Conservation (phyloP, 2,329 filamentous ascomycete species). For the Knufia fluminis region DNA sequence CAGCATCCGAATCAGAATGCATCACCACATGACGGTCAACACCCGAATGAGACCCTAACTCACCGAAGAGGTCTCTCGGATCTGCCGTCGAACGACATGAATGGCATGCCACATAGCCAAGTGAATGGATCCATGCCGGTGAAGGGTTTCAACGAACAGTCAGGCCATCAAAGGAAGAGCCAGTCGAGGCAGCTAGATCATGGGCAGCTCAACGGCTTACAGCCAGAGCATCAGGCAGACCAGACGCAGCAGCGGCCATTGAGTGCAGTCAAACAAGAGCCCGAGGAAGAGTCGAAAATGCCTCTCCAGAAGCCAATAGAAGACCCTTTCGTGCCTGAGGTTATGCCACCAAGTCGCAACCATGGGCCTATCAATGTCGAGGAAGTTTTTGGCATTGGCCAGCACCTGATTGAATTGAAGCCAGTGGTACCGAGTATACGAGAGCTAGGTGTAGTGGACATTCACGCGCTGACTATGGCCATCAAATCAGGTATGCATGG, state of each 20-base stretch:
- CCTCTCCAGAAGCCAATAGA: constrained; percentile 32
- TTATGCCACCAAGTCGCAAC: constrained; percentile 40
- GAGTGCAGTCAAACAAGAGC: constrained; percentile 25
- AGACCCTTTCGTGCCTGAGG: constrained; percentile 39
- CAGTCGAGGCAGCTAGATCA: constrained; percentile 24
- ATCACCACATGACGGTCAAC: constrained; percentile 28
- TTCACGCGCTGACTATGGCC: constrained; percentile 79
- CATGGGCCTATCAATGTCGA: constrained; percentile 66
- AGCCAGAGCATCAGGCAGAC: constrained; percentile 14
- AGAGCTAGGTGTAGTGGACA: constrained; percentile 81
- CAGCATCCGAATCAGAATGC: constrained; percentile 33
- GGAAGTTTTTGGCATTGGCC: constrained; percentile 54
- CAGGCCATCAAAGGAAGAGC: constrained; percentile 23
- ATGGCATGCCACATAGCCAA: constrained; percentile 22
- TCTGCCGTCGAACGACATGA: constrained; percentile 23
- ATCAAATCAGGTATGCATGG: constrained; percentile 81
- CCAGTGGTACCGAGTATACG: constrained; percentile 65
- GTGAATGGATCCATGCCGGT: constrained; percentile 30
- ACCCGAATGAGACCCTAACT: constrained; percentile 21
- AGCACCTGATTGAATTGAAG: constrained; percentile 57
- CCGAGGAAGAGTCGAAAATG: constrained; percentile 27
- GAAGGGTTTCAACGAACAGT: constrained; percentile 30
- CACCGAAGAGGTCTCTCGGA: constrained; percentile 20
- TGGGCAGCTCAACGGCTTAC: constrained; percentile 20
- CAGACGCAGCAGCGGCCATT: constrained; percentile 20